These are phyloP conservation scores for Populus nigra DNA, from an alignment of 345 rosid species.

Conservation along the genomic window DNA sequence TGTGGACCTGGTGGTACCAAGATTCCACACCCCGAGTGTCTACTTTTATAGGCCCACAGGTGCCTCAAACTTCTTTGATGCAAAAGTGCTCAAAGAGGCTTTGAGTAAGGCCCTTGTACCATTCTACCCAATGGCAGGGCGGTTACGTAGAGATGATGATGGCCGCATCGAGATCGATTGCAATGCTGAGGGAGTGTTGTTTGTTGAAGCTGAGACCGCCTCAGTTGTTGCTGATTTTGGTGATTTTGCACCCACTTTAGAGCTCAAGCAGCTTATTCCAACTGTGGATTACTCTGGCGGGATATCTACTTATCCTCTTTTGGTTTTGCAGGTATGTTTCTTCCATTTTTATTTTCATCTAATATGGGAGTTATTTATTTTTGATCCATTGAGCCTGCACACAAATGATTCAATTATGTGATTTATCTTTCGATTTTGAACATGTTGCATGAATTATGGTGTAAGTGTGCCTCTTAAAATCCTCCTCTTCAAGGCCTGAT, in stretches of 20 bases:
- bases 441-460: background rate
- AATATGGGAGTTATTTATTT: background rate
- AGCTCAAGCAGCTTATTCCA: constrained; percentile 82
- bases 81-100: constrained; percentile 56
- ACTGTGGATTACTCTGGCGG: constrained; percentile 82
- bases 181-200: constrained; percentile 76
- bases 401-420: background rate
- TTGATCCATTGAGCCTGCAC: background rate
- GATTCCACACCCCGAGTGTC: constrained; percentile 91
- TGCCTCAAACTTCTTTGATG: constrained; percentile 61
- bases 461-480: background rate
- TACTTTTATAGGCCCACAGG: constrained; percentile 81
- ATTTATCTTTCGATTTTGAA: background rate
- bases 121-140: constrained; percentile 96
- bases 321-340: constrained; percentile 73
- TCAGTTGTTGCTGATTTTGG: constrained; percentile 74
- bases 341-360: background rate
- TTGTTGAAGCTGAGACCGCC: constrained; percentile 73
- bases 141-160: constrained; percentile 67
- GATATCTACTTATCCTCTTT: constrained; percentile 63
- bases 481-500: background rate
- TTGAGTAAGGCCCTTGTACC: constrained; percentile 73
- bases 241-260: constrained; percentile 81
- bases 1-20: constrained; percentile 83
- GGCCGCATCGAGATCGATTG: constrained; percentile 95